Evolutionary conservation across 768 basidiomycete genomes (phyloP).

Genomic region (Auricularia auricula-judae): DNA sequence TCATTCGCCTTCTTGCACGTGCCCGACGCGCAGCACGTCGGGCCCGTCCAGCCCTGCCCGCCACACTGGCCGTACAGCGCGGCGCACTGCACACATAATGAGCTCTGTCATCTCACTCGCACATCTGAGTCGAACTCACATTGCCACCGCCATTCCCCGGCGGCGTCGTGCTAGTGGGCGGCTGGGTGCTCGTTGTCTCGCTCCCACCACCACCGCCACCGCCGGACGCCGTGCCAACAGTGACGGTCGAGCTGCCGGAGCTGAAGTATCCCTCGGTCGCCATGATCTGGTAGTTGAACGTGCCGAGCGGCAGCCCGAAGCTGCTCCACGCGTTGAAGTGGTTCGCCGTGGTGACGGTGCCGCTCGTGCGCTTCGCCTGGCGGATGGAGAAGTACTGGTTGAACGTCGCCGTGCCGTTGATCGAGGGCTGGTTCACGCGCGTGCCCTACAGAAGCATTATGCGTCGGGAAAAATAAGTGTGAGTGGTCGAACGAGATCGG

Average conservation of each 20-base stretch:
- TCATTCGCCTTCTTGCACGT: neutral
- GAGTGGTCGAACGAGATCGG: too few relatives aligned
- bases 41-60: neutral
- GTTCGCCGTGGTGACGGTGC: conserved; percentile 18
- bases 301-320: neutral
- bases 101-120: too few relatives aligned
- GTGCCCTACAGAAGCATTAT: neutral
- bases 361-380: conserved; percentile 10
- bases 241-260: neutral
- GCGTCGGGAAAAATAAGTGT: too few relatives aligned
- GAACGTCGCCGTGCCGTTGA: conserved; percentile 6
- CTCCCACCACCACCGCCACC: neutral
- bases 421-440: conserved; percentile 7
- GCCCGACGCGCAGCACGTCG: neutral
- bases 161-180: neutral
- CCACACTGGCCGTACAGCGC: neutral
- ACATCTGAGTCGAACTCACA: too few relatives aligned
- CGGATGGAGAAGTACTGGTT: conserved; percentile 6
- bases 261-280: neutral
- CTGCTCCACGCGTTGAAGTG: conserved; percentile 1
- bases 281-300: conserved; percentile 1
- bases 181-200: neutral
- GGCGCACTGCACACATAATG: too few relatives aligned
- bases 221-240: neutral
- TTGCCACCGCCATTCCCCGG: neutral